Evolutionary conservation across 164 flowering plant genomes (phyloP), one percentile per base, ranked within the genome.

Genomic region (Kingdonia uniflora): DNA sequence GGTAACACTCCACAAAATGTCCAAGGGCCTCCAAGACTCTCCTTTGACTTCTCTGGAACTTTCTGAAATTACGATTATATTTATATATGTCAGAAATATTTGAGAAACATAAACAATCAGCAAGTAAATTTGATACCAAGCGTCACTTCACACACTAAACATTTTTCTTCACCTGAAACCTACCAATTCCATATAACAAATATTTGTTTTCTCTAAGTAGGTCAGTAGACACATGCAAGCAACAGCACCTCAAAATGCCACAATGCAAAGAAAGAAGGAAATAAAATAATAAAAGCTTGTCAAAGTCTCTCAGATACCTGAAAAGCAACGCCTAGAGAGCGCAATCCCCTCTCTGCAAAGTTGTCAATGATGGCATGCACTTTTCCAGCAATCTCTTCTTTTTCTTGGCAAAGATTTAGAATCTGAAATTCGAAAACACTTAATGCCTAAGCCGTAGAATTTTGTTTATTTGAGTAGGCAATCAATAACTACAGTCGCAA

Each of bases 1-100:
- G 95, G 82, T 69, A 88, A 56, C 68, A 88, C 59, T 29, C 96
- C 96, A 61, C 85, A 78, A 57, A 85, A 85, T 57, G 65, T 72
- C 94, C 94, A 87, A 22, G 96, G 94, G 58, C 83, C 85, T 59
- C 96, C 96, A 59, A 77, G 72, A 58, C 95, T 76, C 16, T 80
- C 87, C 62, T 78, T 81, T 1, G 70, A 65, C 58, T 73, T 74
- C 62, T 85, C 95, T 24, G 95, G 88, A 61, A 88, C 77, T 67
- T 65, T 75, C 96, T 88, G 75, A 42, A 59, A 73, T 23, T 37
- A 59, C 10, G 33, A 15, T 42, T 14, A 43, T 5, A 48, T 29
- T 29, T 29, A 4, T 29, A 29, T n/a, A 8, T 8, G 42, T 55
- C 45, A 55, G 15, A 42, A n/a, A n/a, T n/a, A n/a, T n/a, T n/a